phyloP scores from a whole-genome alignment of 257 asterid genomes.

The Nicotiana otophora region DNA sequence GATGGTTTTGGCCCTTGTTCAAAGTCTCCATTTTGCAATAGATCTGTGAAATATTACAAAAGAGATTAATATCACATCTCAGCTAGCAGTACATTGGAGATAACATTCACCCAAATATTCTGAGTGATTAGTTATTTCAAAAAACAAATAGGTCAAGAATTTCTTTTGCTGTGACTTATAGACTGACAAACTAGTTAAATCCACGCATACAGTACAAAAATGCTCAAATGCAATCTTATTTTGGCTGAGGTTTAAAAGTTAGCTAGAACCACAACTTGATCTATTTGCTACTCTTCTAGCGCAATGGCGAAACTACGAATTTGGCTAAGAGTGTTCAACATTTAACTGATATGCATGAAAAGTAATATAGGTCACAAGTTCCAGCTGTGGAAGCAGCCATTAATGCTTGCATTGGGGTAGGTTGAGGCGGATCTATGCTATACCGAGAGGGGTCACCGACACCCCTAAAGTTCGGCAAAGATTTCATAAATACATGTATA shows the following conservation, averaged over 20 bases:
- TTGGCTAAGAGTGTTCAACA: too few relatives aligned
- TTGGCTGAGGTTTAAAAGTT: background rate
- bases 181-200: background rate
- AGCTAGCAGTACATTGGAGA: background rate
- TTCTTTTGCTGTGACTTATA: background rate
- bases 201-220: background rate
- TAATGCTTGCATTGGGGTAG: too few relatives aligned
- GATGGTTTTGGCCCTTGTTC: constrained; percentile 55
- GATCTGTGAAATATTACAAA: constrained; percentile 23
- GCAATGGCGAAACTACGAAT: too few relatives aligned
- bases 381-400: too few relatives aligned
- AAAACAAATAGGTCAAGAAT: background rate
- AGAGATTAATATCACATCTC: background rate
- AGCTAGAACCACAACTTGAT: background rate
- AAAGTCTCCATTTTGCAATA: constrained; percentile 61
- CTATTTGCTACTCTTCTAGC: background rate
- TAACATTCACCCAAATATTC: background rate
- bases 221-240: background rate
- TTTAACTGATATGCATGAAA: too few relatives aligned
- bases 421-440: too few relatives aligned
- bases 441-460: too few relatives aligned
- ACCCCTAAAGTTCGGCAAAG: too few relatives aligned
- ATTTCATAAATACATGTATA: too few relatives aligned
- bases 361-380: too few relatives aligned
- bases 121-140: background rate